Evolutionary conservation across 805 yeast genomes (phyloP).

Genomic region (Cephaloascus albidus): DNA sequence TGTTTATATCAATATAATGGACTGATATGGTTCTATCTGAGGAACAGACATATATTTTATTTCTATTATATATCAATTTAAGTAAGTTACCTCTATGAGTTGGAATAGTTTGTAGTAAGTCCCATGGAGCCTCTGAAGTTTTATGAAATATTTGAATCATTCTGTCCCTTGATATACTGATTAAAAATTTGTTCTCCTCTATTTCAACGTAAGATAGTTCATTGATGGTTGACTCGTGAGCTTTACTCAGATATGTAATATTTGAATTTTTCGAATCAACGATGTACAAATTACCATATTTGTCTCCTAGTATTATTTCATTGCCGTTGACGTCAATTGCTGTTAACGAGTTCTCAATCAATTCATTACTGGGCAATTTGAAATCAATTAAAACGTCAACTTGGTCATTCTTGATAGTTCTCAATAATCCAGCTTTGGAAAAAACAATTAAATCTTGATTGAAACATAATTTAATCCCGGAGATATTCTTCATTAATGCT

Average conservation of each 20-base stretch:
- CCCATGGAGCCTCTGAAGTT: constrained; percentile 26
- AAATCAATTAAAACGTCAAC: constrained; percentile 1
- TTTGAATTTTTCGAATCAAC: constrained; percentile 8
- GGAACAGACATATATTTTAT: constrained; percentile 41
- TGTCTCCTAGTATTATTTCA: constrained; percentile 36
- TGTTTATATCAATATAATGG: constrained; percentile 26
- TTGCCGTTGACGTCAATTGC: constrained; percentile 23
- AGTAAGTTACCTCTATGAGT: constrained; percentile 46
- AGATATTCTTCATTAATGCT: constrained; percentile 24
- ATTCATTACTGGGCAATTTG: constrained; percentile 17
- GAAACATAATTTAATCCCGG: constrained; percentile 25
- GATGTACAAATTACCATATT: constrained; percentile 31
- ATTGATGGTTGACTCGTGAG: constrained; percentile 44
- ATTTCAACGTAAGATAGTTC: constrained; percentile 28
- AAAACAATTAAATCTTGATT: constrained; percentile 24
- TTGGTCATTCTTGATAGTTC: constrained; percentile 12
- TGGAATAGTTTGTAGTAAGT: constrained; percentile 48
- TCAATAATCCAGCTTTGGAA: constrained; percentile 33
- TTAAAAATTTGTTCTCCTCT: constrained; percentile 18
- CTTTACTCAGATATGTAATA: constrained; percentile 21
- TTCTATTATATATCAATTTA: constrained; percentile 19
- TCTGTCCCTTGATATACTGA: constrained; percentile 50
- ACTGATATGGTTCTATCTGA: constrained; percentile 53
- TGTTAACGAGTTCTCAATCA: constrained; percentile 28
- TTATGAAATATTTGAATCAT: constrained; percentile 47